phyloP scores from a whole-genome alignment of 257 asterid species.

The Datura wrightii region DNA sequence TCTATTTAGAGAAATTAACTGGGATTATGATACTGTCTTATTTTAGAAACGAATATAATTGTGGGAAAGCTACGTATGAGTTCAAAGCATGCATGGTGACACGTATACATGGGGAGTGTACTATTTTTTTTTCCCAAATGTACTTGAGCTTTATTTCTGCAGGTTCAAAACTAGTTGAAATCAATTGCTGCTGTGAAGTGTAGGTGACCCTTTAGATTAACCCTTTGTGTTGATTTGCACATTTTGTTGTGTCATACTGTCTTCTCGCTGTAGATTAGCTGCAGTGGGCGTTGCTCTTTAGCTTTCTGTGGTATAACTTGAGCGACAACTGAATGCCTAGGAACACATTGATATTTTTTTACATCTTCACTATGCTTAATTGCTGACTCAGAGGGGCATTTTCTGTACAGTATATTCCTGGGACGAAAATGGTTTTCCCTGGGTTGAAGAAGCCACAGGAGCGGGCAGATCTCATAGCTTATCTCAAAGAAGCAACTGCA shows the following conservation, averaged over 20 bases:
- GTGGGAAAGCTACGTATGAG: not conserved
- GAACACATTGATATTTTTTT: not conserved
- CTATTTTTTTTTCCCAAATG: not conserved
- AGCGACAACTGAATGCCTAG: not conserved
- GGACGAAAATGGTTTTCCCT: slow-evolving; percentile 98
- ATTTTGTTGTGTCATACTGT: not conserved
- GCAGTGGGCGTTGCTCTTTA: not conserved
- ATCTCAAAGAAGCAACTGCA: slow-evolving; percentile 79
- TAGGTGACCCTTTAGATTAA: not conserved
- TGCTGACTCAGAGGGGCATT: not conserved
- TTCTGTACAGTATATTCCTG: slow-evolving; percentile 84
- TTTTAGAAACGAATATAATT: not conserved
- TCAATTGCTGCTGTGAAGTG: not conserved
- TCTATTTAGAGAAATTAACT: not conserved
- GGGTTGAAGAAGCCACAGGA: slow-evolving; percentile 98
- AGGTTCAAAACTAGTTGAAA: not conserved
- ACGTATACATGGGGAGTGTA: not conserved
- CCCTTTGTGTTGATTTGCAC: not conserved
- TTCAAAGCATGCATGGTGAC: not conserved
- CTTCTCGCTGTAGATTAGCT: not conserved
- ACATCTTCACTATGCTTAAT: not conserved
- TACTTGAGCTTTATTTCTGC: not conserved
- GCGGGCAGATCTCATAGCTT: slow-evolving; percentile 85
- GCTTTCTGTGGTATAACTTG: not conserved
- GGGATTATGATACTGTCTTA: not conserved